A percentile compares a stretch with the other conserved stretches of the same genome.
These are phyloP conservation scores for Botryotinia convoluta DNA, from an alignment of 2,329 filamentous ascomycete genomes.

Conservation along the genomic window DNA sequence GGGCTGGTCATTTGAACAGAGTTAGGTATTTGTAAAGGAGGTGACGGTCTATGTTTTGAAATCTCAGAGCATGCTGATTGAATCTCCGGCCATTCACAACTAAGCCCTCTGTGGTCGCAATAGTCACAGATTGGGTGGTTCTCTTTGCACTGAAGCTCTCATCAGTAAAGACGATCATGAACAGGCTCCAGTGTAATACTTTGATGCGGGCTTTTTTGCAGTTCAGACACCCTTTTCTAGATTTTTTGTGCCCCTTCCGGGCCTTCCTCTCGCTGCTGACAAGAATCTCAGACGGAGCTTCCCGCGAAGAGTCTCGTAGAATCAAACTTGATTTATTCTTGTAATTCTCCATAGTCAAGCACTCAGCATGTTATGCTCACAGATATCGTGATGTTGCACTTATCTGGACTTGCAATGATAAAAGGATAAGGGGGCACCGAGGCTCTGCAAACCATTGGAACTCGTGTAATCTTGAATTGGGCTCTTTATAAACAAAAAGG, in stretches of 20 bases:
- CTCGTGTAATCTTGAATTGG: not conserved
- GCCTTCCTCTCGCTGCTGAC: not conserved
- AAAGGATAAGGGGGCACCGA: not conserved
- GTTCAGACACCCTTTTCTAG: not conserved
- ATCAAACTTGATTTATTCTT: not conserved
- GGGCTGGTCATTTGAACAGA: not conserved
- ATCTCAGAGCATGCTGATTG: not conserved
- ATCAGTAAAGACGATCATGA: accelerated
- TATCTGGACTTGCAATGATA: not conserved
- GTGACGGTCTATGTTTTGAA: not conserved
- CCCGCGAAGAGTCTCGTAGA: not conserved
- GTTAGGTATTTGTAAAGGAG: not conserved
- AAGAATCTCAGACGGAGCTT: not conserved
- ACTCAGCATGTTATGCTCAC: not conserved
- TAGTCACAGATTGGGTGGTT: not conserved
- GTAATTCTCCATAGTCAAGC: not conserved
- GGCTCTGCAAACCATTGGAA: not conserved
- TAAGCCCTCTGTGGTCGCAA: not conserved
- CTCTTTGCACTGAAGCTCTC: not conserved
- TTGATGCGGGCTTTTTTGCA: not conserved
- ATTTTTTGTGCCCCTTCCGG: not conserved
- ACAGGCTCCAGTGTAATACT: not conserved
- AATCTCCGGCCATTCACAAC: not conserved
- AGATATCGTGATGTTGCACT: not conserved
- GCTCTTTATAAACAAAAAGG: not conserved